Evolutionary conservation across 2,329 filamentous ascomycete genomes (phyloP).

Genomic region (Chrysoporthe deuterocubensis): DNA sequence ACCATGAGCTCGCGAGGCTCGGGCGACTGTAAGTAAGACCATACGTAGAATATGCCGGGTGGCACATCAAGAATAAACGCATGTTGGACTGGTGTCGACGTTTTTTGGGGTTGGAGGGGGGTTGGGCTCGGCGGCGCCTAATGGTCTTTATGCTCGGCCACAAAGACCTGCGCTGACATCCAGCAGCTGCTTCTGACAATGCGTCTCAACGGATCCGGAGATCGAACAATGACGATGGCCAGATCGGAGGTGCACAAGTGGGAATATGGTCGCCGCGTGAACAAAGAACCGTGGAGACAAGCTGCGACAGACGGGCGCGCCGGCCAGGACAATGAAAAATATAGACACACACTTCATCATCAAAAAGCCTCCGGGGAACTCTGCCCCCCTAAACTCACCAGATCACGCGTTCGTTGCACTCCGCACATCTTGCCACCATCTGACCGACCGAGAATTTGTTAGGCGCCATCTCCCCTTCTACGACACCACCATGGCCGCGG

Average conservation of each 20-base stretch:
- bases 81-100: not conserved
- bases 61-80: too few species aligned
- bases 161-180: not conserved
- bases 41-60: too few species aligned
- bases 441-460: not conserved
- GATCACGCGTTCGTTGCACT: not conserved
- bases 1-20: too few species aligned
- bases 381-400: not conserved
- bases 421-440: not conserved
- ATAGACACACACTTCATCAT: not conserved
- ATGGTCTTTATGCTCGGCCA: not conserved
- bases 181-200: not conserved
- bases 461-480: not conserved
- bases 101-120: not conserved
- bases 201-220: not conserved
- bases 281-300: not conserved
- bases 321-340: conserved; percentile 4
- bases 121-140: not conserved
- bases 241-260: not conserved
- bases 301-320: not conserved
- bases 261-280: not conserved
- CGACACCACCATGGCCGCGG: not conserved
- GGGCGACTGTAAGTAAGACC: too few species aligned
- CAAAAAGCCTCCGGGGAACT: not conserved
- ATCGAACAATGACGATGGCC: not conserved